Percentiles rank a stretch among this genome's conserved stretches.
phyloP scores from a whole-genome alignment of 306 rosid genomes.

The Sindora glabra region DNA sequence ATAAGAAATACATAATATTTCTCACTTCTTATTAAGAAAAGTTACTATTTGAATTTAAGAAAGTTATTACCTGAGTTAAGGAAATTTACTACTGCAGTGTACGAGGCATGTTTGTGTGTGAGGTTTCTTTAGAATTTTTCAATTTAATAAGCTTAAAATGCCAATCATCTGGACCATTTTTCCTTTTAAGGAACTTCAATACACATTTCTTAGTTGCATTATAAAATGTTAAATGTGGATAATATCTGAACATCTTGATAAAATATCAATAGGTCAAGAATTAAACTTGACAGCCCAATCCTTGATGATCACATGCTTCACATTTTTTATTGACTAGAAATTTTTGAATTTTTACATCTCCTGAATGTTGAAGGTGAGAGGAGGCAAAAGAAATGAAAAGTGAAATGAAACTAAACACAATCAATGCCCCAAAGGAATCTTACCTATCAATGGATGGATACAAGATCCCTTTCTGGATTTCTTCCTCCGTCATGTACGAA shows the following conservation, averaged over 20 bases:
- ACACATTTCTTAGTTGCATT: background rate
- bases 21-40: too few relatives aligned
- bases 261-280: background rate
- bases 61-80: too few relatives aligned
- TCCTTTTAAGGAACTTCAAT: background rate
- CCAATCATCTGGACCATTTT: background rate
- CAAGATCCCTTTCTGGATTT: conserved; percentile 60
- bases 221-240: background rate
- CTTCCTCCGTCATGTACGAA: conserved; percentile 84
- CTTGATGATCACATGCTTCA: background rate
- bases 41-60: too few relatives aligned
- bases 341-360: background rate
- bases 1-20: too few relatives aligned
- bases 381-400: background rate
- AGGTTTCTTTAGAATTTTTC: too few relatives aligned
- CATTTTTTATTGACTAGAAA: background rate
- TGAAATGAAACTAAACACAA: background rate
- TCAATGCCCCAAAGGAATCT: conserved; percentile 8
- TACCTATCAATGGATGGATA: conserved; percentile 82
- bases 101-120: too few relatives aligned
- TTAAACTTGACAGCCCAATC: conserved; percentile 1
- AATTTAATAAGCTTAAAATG: too few relatives aligned
- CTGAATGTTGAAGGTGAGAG: background rate
- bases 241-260: background rate
- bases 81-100: too few relatives aligned